phyloP scores from a whole-genome alignment of 495 filamentous ascomycete genomes.

The Talaromyces ruber region DNA sequence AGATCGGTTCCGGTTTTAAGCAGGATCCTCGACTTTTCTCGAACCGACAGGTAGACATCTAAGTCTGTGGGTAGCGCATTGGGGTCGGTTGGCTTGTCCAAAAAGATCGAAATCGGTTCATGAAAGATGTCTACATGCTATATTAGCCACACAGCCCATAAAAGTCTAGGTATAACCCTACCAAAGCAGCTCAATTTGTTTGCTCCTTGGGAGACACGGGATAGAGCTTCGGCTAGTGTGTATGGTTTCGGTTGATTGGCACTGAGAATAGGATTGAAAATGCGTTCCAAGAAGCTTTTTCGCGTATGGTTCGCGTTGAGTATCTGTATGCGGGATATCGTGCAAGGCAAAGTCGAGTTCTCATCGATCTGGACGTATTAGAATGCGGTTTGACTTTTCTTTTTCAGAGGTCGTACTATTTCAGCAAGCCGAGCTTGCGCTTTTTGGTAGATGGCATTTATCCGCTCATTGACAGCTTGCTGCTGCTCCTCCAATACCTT shows the following conservation, averaged over 20 bases:
- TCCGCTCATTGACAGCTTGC: conserved; percentile 50
- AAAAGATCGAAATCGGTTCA: conserved; percentile 66
- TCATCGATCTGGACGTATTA: conserved; percentile 52
- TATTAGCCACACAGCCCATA: not conserved
- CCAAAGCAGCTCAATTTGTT: conserved; percentile 75
- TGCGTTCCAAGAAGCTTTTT: conserved; percentile 63
- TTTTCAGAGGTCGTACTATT: conserved; percentile 20
- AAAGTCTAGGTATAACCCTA: conserved; percentile 26
- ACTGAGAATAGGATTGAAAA: conserved; percentile 71
- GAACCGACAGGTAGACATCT: conserved; percentile 64
- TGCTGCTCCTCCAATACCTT: conserved; percentile 53
- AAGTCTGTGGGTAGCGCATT: conserved; percentile 61
- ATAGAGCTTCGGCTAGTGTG: conserved; percentile 68
- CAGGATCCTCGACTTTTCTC: conserved; percentile 69
- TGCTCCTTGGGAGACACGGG: conserved; percentile 55
- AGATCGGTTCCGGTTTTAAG: conserved; percentile 90
- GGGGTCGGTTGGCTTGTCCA: conserved; percentile 60
- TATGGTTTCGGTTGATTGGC: conserved; percentile 55
- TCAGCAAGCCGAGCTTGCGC: conserved; percentile 54
- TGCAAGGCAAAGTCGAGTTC: conserved; percentile 70
- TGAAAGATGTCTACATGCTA: conserved; percentile 68
- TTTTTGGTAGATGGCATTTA: conserved; percentile 57
- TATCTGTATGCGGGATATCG: conserved; percentile 74
- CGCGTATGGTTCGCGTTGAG: conserved; percentile 72
- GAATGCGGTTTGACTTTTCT: not conserved